Evolutionary conservation across 1,139 yeast species (phyloP).

Genomic region (Taphrina flavorubra): DNA sequence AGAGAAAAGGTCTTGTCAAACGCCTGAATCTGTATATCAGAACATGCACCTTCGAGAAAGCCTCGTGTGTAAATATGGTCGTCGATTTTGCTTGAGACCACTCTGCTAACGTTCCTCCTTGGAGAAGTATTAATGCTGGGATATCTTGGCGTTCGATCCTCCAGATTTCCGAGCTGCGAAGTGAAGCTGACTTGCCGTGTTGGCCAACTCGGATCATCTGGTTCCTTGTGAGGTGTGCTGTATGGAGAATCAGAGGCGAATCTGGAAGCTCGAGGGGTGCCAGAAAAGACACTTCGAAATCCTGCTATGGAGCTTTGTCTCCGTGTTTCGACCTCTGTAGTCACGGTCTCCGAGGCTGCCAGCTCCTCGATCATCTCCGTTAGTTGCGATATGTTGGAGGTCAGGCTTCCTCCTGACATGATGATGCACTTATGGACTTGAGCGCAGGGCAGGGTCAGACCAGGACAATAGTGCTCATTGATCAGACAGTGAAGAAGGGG

Average conservation of each 20-base stretch:
- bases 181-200: conserved; percentile 22
- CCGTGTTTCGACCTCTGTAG: background rate
- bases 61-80: conserved; percentile 45
- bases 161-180: background rate
- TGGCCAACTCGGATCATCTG: conserved; percentile 39
- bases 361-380: conserved; percentile 37
- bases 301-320: background rate
- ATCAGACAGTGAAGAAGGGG: background rate
- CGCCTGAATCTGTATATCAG: conserved; percentile 59
- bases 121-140: conserved; percentile 25
- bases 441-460: background rate
- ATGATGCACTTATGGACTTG: too few species aligned
- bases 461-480: background rate
- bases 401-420: background rate
- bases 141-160: conserved; percentile 17
- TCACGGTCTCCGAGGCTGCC: conserved; percentile 20
- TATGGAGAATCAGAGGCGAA: conserved; percentile 23
- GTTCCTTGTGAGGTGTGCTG: conserved; percentile 36
- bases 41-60: conserved; percentile 54
- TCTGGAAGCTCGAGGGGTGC: conserved; percentile 15
- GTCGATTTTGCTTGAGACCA: conserved; percentile 27
- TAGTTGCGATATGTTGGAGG: conserved; percentile 21
- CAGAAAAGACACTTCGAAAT: conserved; percentile 5
- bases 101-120: conserved; percentile 17
- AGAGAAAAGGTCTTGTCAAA: conserved; percentile 56